phyloP scores from a whole-genome alignment of 2,329 filamentous ascomycete species.

The Phaeomoniella chlamydospora region DNA sequence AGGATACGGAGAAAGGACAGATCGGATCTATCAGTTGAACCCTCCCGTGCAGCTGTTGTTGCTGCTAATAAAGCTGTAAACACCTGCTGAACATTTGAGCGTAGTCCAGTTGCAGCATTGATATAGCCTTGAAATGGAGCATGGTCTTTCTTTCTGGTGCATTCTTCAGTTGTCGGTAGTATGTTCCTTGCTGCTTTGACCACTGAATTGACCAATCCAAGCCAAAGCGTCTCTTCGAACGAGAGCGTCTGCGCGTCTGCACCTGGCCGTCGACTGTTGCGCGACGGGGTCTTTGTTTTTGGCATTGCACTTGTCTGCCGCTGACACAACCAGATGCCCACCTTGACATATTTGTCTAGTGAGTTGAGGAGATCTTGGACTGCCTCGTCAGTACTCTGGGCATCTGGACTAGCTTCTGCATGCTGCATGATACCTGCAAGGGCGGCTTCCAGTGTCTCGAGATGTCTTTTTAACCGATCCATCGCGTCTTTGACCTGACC shows the following conservation, averaged over 20 bases:
- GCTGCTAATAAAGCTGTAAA: constrained; percentile 76
- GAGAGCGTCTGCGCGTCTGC: constrained; percentile 27
- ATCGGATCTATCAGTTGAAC: constrained; percentile 26
- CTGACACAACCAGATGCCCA: constrained; percentile 93
- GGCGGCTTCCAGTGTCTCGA: constrained; percentile 65
- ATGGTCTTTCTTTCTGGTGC: not conserved
- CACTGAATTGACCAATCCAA: constrained; percentile 48
- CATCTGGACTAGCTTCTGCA: constrained; percentile 40
- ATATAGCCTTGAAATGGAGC: not conserved
- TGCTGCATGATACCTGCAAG: constrained; percentile 55
- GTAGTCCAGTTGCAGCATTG: constrained; percentile 40
- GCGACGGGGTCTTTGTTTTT: constrained; percentile 19
- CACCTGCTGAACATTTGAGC: constrained; percentile 71
- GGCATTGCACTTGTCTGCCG: constrained; percentile 62
- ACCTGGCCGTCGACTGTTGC: constrained; percentile 5
- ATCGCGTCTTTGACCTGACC: constrained; percentile 74
- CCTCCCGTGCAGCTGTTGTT: constrained; percentile 38
- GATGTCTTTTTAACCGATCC: constrained; percentile 66
- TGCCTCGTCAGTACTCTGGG: constrained; percentile 46
- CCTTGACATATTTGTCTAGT: constrained; percentile 76
- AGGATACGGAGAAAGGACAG: constrained; percentile 79
- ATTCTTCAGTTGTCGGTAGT: constrained; percentile 27
- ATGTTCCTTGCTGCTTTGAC: constrained; percentile 50
- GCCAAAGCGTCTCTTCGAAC: constrained; percentile 49
- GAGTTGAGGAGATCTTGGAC: constrained; percentile 61